A percentile compares a stretch with the other conserved stretches of the same genome.
Conservation (phyloP, 2,329 filamentous ascomycete species). For the Diaporthe sp. region DNA sequence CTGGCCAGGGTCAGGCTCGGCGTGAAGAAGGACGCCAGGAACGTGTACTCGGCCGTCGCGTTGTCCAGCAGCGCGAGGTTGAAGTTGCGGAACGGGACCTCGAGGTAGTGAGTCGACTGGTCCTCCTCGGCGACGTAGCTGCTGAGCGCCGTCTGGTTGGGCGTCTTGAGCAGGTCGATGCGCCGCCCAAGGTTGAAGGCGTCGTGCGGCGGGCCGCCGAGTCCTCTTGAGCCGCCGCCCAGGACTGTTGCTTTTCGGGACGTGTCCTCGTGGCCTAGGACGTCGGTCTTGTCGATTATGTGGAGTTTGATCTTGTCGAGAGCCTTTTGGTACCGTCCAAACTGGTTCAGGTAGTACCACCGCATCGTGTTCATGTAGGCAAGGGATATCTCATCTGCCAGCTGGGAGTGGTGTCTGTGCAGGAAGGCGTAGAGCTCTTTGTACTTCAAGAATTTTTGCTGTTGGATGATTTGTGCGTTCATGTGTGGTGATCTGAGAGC, state of each 20-base stretch:
- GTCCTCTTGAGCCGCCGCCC: constrained; percentile 58
- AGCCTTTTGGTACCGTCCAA: constrained; percentile 86
- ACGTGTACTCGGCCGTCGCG: constrained; percentile 93
- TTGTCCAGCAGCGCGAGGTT: constrained; percentile 96
- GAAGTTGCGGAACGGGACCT: constrained; percentile 93
- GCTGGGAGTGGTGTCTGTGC: constrained; percentile 82
- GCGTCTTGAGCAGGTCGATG: constrained; percentile 82
- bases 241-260: constrained; percentile 74
- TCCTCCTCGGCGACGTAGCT: constrained; percentile 95
- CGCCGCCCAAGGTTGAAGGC: constrained; percentile 90
- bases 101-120: constrained; percentile 85
- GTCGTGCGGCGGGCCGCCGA: constrained; percentile 78
- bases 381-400: constrained; percentile 90
- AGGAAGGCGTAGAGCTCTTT: constrained; percentile 92
- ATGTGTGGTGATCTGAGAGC: constrained; percentile 94
- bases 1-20: constrained; percentile 80
- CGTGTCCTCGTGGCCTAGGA: constrained; percentile 83
- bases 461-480: constrained; percentile 96
- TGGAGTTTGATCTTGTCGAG: constrained; percentile 89
- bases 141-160: constrained; percentile 81
- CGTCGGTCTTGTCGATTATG: constrained; percentile 83
- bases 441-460: constrained; percentile 89
- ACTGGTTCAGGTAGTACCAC: constrained; percentile 97
- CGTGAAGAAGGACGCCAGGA: constrained; percentile 90
- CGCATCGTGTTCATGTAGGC: constrained; percentile 99